Conservation (phyloP, 1,139 yeast genomes). For the Candida sp. region DNA sequence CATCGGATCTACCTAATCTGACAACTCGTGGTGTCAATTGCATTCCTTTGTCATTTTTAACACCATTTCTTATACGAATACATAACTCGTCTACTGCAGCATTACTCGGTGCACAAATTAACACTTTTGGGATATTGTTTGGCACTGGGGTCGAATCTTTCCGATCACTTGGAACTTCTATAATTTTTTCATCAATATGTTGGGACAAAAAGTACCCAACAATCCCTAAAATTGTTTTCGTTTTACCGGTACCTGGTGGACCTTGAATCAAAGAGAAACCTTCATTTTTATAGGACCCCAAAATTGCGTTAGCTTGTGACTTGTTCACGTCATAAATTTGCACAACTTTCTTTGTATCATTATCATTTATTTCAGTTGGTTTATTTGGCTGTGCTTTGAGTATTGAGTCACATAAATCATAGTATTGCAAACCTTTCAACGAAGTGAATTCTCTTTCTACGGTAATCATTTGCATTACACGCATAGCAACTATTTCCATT, state of each 20-base stretch:
- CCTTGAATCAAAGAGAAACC: conserved; percentile 97
- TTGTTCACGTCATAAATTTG: conserved; percentile 61
- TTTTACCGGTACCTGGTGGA: conserved; percentile 98
- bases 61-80: conserved; percentile 77
- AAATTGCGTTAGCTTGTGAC: conserved; percentile 89
- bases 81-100: conserved; percentile 99
- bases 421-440: conserved; percentile 74
- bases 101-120: conserved; percentile 97
- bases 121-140: conserved; percentile 37
- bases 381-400: conserved; percentile 60
- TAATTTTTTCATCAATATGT: conserved; percentile 21
- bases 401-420: conserved; percentile 66
- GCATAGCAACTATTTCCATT: conserved; percentile 60
- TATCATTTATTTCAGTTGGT: conserved; percentile 28
- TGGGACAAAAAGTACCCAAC: conserved; percentile 68
- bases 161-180: conserved; percentile 19
- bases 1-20: conserved; percentile 90
- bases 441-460: conserved; percentile 92
- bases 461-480: conserved; percentile 83
- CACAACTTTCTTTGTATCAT: conserved; percentile 37
- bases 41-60: conserved; percentile 56
- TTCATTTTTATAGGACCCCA: conserved; percentile 59
- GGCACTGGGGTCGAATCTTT: conserved; percentile 4
- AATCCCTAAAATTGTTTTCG: conserved; percentile 92
- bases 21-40: conserved; percentile 66